phyloP scores from a whole-genome alignment of 805 yeast genomes.

The Candida nemodendra region DNA sequence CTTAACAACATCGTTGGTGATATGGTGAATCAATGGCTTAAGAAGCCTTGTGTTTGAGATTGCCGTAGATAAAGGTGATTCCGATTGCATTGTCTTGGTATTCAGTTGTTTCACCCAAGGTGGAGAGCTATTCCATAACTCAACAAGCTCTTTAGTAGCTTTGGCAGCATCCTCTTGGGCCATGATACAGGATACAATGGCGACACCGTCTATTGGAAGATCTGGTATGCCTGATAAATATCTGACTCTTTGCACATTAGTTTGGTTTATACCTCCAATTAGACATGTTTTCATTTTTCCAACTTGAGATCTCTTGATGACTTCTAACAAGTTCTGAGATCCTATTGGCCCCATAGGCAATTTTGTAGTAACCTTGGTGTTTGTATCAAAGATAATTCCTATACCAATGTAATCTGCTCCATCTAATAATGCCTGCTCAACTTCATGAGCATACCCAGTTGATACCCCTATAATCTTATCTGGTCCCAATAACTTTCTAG shows the following conservation, averaged over 20 bases:
- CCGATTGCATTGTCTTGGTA: neutral
- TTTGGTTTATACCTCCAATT: constrained; percentile 74
- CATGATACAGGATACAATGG: constrained; percentile 86
- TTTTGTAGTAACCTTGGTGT: constrained; percentile 59
- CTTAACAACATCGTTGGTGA: constrained; percentile 86
- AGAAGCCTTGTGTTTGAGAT: constrained; percentile 4
- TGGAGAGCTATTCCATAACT: constrained; percentile 30
- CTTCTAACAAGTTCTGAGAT: constrained; percentile 49
- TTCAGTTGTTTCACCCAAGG: constrained; percentile 20
- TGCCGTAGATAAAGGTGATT: neutral
- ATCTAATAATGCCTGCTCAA: constrained; percentile 45
- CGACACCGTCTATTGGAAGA: constrained; percentile 68
- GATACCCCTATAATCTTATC: constrained; percentile 79
- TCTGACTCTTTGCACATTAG: constrained; percentile 59
- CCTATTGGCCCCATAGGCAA: constrained; percentile 72
- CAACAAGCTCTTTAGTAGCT: constrained; percentile 44
- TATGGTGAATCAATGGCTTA: constrained; percentile 77
- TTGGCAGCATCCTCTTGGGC: constrained; percentile 52
- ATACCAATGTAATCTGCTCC: constrained; percentile 78
- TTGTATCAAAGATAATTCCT: constrained; percentile 74
- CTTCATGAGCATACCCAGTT: constrained; percentile 59
- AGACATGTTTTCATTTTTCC: constrained; percentile 59
- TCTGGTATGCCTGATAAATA: constrained; percentile 47
- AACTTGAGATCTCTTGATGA: constrained; percentile 37
- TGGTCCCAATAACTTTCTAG: constrained; percentile 65